Base-by-base conservation (phyloP, 75 land plant species). In the Pinus taeda region DNA sequence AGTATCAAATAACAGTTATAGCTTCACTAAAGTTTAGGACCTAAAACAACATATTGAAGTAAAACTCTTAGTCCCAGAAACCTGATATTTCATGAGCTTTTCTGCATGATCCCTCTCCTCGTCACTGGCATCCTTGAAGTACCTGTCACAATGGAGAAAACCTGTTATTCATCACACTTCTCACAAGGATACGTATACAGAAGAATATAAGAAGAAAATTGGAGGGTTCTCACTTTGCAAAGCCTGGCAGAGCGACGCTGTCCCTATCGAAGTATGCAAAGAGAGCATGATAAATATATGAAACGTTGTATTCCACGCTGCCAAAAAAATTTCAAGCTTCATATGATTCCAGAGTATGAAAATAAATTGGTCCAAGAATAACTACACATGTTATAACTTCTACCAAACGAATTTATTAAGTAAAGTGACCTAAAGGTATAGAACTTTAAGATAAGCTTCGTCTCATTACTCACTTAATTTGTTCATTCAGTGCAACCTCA, bases 291-390 rank as follows among this genome's bases (percentile, higher is more conserved):
- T 93, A 95, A 61, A 88, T 87, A 60, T 95, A 95, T 4, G 98
- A 95, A 18, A 89, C 91, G 74, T 91, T 95, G 85, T 95, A 95
- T 60, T 95, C 98, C 78, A 95, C 94, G 80, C 98, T 95, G 93
- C 33, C 75, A 77, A 82, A 33, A 69, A 60, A 45, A 5, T n/a
- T n/a, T n/a, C 7, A 45, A 45, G 49, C 1, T 45, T 45, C 9
- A 6, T 8, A 45, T 45, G 49, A 45, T 33, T 33, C 33, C 49
- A 45, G 49, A 45, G 49, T 45, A 45, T 6, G 49, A 4, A 42
- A 42, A 42, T 3, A 42, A 42, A 42, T 42, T 42, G 45, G 6
- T 42, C 45, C 33, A 33, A 33, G 33, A 1, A 33, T 33, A 33
- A 33, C 33, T 33, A 33, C 33, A 33, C 1, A 33, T 33, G 33